A percentile compares a stretch with the other conserved stretches of the same genome.
Conservation (phyloP, 306 rosid species). For the Glycine soja region DNA sequence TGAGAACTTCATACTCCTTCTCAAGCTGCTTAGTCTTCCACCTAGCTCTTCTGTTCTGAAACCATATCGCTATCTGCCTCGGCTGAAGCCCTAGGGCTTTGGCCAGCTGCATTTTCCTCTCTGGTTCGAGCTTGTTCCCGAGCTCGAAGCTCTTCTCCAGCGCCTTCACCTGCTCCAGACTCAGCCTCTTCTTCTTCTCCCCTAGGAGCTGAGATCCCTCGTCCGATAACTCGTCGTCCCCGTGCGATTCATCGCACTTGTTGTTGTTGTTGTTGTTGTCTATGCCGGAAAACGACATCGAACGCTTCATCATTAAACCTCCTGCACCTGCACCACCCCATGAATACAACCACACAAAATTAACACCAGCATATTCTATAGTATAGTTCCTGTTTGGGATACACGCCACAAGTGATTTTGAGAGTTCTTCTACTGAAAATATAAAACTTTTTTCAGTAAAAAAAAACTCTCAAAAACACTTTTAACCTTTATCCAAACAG, state of each 20-base stretch:
- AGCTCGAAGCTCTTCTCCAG: constrained; percentile 93
- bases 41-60: constrained; percentile 93
- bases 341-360: no score
- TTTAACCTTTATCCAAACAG: no score
- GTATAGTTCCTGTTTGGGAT: no score
- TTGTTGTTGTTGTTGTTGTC: constrained; percentile 28
- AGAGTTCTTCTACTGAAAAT: no score
- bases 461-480: no score
- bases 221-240: constrained; percentile 82
- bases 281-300: constrained; percentile 85
- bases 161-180: constrained; percentile 84
- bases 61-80: constrained; percentile 93
- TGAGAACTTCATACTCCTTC: constrained; percentile 78
- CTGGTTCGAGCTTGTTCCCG: constrained; percentile 95
- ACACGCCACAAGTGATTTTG: no score
- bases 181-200: constrained; percentile 92
- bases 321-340: constrained; percentile 43
- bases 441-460: no score
- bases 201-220: constrained; percentile 80
- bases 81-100: constrained; percentile 87
- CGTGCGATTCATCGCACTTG: constrained; percentile 53
- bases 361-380: no score
- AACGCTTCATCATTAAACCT: constrained; percentile 78
- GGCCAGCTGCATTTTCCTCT: constrained; percentile 85
- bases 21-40: constrained; percentile 96